Evolutionary conservation across 2,329 filamentous ascomycete genomes (phyloP).

Genomic region (Talaromyces sp.): DNA sequence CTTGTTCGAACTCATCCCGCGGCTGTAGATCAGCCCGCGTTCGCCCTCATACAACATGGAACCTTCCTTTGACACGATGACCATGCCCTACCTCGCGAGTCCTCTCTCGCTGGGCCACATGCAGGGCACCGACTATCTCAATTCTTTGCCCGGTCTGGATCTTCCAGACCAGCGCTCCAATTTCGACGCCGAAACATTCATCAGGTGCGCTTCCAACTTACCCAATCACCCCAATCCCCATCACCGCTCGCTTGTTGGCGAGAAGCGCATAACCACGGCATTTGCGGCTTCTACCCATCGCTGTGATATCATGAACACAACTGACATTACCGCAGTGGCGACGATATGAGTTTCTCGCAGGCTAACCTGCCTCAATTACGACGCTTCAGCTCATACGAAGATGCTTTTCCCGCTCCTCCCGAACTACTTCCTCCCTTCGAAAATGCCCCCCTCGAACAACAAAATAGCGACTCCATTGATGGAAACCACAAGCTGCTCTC

Average conservation of each 20-base stretch:
- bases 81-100: constrained; percentile 60
- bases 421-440: constrained; percentile 40
- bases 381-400: constrained; percentile 50
- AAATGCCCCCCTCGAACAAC: constrained; percentile 38
- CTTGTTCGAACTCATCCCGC: constrained; percentile 3
- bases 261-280: not conserved
- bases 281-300: not conserved
- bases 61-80: constrained; percentile 56
- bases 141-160: constrained; percentile 52
- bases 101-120: constrained; percentile 55
- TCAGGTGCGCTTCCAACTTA: constrained; percentile 48
- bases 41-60: constrained; percentile 42
- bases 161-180: constrained; percentile 57
- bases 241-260: constrained; percentile 5
- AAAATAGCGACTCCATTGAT: constrained; percentile 53
- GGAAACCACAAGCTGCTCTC: constrained; percentile 69
- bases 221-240: no score
- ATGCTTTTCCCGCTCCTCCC: constrained; percentile 43
- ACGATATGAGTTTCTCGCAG: constrained; percentile 50
- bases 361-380: constrained; percentile 43
- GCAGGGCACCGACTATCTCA: constrained; percentile 46
- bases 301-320: constrained; percentile 3
- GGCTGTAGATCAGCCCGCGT: constrained; percentile 13
- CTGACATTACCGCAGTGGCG: constrained; percentile 40
- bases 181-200: constrained; percentile 59